phyloP scores from a whole-genome alignment of 1,139 yeast species.

The Scheffersomyces parashehatae region DNA sequence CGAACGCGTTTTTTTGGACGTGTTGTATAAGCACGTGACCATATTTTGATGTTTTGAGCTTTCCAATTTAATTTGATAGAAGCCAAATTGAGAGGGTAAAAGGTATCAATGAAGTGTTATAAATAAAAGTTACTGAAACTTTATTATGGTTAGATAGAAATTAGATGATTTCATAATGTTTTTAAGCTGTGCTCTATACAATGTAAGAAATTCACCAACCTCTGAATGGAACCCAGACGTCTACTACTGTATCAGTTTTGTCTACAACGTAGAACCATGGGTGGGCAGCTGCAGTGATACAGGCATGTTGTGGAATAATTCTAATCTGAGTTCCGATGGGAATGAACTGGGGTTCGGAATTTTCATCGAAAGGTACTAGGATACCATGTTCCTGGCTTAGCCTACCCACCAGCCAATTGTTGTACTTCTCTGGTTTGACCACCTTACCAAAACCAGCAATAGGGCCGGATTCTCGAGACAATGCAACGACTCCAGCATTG shows the following conservation, averaged over 20 bases:
- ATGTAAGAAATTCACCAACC: slow-evolving; percentile 36
- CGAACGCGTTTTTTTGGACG: too few species aligned
- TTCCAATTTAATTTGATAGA: too few species aligned
- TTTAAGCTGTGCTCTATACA: not conserved
- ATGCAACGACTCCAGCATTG: slow-evolving; percentile 72
- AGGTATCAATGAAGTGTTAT: too few species aligned
- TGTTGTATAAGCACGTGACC: too few species aligned
- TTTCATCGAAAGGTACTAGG: slow-evolving; percentile 35
- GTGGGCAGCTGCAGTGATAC: slow-evolving; percentile 69
- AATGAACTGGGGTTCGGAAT: slow-evolving; percentile 32
- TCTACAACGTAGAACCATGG: slow-evolving; percentile 61
- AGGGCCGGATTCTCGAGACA: slow-evolving; percentile 64
- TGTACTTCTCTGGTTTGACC: slow-evolving; percentile 34
- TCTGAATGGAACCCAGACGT: slow-evolving; percentile 77
- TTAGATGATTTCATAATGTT: not conserved
- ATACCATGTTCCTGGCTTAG: slow-evolving; percentile 69
- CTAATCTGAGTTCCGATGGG: slow-evolving; percentile 56
- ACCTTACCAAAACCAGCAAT: slow-evolving; percentile 52
- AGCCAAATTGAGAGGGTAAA: too few species aligned
- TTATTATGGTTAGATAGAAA: not conserved
- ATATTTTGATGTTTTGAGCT: too few species aligned
- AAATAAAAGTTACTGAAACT: too few species aligned
- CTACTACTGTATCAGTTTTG: slow-evolving; percentile 50
- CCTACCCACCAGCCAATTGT: slow-evolving; percentile 57
- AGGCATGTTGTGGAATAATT: slow-evolving; percentile 71